Evolutionary conservation across 768 basidiomycete species (phyloP).

Genomic region (Panus rudis): DNA sequence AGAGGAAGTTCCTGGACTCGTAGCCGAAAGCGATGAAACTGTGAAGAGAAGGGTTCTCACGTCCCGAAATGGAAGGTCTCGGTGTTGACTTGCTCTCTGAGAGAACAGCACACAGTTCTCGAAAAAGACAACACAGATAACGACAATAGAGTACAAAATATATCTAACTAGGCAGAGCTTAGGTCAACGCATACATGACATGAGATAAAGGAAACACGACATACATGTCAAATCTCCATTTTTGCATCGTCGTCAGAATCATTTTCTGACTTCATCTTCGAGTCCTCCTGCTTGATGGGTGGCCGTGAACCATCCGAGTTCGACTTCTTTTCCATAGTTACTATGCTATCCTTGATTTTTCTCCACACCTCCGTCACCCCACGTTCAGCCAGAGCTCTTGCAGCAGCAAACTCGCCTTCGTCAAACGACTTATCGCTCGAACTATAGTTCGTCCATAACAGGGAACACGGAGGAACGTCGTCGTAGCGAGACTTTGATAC

Average conservation of each 20-base stretch:
- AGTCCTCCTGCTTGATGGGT: background rate
- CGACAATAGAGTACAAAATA: no score
- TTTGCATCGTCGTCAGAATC: conserved; percentile 10
- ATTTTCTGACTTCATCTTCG: background rate
- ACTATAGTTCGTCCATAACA: conserved; percentile 54
- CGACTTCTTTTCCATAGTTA: conserved; percentile 10
- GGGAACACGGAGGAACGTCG: conserved; percentile 10
- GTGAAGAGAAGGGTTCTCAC: no score
- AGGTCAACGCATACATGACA: background rate
- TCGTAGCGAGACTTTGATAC: conserved; percentile 10
- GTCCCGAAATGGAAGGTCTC: no score
- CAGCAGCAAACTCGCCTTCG: conserved; percentile 34
- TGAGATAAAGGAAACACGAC: background rate
- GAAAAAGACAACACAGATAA: no score
- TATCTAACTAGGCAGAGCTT: no score
- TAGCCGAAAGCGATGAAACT: no score
- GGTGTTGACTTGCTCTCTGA: no score
- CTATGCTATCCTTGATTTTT: conserved; percentile 38
- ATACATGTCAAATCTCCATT: conserved; percentile 11
- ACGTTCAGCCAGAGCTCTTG: conserved; percentile 39
- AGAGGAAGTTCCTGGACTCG: no score
- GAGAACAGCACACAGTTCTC: no score
- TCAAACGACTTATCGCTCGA: conserved; percentile 26
- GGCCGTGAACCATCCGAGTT: background rate
- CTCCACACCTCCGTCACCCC: conserved; percentile 44